Evolutionary conservation across 2,329 filamentous ascomycete genomes (phyloP).

Genomic region (Teratosphaeriaceae sp.): DNA sequence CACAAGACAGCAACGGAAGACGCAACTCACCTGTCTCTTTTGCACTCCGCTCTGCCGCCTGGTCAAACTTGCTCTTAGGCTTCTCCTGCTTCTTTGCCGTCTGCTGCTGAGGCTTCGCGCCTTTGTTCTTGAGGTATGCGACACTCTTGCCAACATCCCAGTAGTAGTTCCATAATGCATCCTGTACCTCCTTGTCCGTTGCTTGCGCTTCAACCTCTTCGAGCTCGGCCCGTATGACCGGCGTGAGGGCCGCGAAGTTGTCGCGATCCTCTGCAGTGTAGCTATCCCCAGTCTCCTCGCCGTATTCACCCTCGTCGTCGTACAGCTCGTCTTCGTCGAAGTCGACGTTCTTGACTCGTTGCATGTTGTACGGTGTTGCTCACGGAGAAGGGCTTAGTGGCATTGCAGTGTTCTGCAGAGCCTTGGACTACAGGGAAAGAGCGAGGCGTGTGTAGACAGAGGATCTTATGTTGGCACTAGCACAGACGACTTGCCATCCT

Average conservation of each 20-base stretch:
- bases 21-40: slow-evolving; percentile 41
- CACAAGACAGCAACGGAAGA: background rate
- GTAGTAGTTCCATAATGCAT: slow-evolving; percentile 92
- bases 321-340: slow-evolving; percentile 49
- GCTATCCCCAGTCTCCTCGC: slow-evolving; percentile 19
- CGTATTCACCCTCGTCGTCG: slow-evolving; percentile 38
- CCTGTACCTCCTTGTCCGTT: slow-evolving; percentile 71
- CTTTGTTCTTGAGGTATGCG: slow-evolving; percentile 59
- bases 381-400: no score
- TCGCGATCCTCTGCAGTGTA: slow-evolving; percentile 34
- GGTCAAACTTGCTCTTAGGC: slow-evolving; percentile 38
- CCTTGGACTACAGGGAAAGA: no score
- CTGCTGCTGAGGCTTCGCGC: slow-evolving; percentile 18
- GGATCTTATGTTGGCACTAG: no score
- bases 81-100: slow-evolving; percentile 33
- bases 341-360: slow-evolving; percentile 40
- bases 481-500: no score
- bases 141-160: slow-evolving; percentile 86
- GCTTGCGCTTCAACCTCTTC: slow-evolving; percentile 36
- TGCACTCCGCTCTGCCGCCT: slow-evolving; percentile 37
- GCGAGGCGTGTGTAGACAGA: no score
- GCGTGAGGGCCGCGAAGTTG: slow-evolving; percentile 26
- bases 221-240: slow-evolving; percentile 28
- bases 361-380: slow-evolving; percentile 27
- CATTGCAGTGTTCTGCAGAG: no score